Evolutionary conservation across 176 grass and related monocot genomes (phyloP), one percentile per base, ranked within the genome.

Genomic region (Cocos nucifera): DNA sequence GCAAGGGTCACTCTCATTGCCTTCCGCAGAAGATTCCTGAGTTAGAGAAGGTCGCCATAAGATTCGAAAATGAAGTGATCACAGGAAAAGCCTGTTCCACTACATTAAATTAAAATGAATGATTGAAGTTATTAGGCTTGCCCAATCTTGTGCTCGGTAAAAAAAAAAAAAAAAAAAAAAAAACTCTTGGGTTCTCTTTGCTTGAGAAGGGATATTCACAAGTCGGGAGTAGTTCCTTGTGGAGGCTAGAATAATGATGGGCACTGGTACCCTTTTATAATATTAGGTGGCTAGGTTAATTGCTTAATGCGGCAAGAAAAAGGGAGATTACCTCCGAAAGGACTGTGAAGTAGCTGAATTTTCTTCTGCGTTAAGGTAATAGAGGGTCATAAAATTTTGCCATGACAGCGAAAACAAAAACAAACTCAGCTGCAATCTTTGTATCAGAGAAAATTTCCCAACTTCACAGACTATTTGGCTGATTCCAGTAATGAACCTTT

Each of bases 341-440:
- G 60, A 71, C 56, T 77, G 77, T 9, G 32, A 87, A 90, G 86
- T 87, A 87, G 90, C 61, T 84, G 80, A 95, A 95, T 90, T 90
- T 95, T 95, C 80, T 95, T 86, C 77, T 51, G 32, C 8, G 32
- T 9, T 3, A 23, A 23, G 23, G 23, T 23, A 23, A 23, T 23
- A 3, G 23, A 23, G 23, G 1, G 23, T 3, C 32, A 35, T 35
- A 35, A 35, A 35, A 35, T 6, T 35, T 9, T 6, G 6, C 1
- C 6, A 35, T 35, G 7, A 9, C 1, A 35, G 32, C 32, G 7
- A 9, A 35, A 35, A 35, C 32, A 35, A 9, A 35, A 35, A 35
- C 32, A 35, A 35, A 35, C 6, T 35, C 32, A 35, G 32, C 32
- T 35, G 32, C 7, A 35, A 35, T 35, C 32, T 35, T 35, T 35